Conservation (phyloP, 371 early-diverging fungal species). For the Funneliformis caledonium region DNA sequence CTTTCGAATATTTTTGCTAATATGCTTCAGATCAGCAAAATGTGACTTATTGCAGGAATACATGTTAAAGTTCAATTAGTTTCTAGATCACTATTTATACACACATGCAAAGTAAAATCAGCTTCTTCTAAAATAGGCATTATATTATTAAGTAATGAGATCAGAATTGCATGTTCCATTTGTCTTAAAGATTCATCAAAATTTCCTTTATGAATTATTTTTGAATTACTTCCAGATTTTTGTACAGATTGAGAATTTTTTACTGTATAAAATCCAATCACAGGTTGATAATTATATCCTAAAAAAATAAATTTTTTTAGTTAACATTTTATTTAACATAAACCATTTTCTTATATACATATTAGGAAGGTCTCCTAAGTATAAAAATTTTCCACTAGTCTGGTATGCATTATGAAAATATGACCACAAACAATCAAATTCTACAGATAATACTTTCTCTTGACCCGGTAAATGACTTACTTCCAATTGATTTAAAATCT, state of each 20-base stretch:
- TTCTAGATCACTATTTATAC: conserved; percentile 2
- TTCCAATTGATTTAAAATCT: conserved; percentile 11
- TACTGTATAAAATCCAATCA: conserved; percentile 1
- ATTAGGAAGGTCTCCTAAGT: neutral
- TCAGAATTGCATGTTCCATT: conserved; percentile 16
- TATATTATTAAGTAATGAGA: conserved; percentile 6
- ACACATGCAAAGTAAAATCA: conserved; percentile 13
- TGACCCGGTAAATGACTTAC: neutral
- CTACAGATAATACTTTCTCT: neutral
- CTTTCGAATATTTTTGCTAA: conserved; percentile 21
- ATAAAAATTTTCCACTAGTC: neutral
- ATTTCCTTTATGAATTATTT: conserved; percentile 18
- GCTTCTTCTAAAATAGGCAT: neutral
- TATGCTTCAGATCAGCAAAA: conserved; percentile 12
- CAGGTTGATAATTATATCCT: conserved; percentile 17
- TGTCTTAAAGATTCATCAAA: conserved; percentile 8
- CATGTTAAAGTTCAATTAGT: conserved; percentile 1
- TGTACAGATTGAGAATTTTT: neutral
- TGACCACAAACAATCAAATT: conserved; percentile 4
- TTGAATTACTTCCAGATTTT: neutral
- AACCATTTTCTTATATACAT: neutral
- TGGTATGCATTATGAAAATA: neutral
- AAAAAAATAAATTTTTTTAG: neutral
- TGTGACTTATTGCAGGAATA: neutral
- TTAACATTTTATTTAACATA: neutral